These are phyloP conservation scores for Talaromyces rugulosus DNA, from an alignment of 2,329 filamentous ascomycete species.

Conservation along the genomic window DNA sequence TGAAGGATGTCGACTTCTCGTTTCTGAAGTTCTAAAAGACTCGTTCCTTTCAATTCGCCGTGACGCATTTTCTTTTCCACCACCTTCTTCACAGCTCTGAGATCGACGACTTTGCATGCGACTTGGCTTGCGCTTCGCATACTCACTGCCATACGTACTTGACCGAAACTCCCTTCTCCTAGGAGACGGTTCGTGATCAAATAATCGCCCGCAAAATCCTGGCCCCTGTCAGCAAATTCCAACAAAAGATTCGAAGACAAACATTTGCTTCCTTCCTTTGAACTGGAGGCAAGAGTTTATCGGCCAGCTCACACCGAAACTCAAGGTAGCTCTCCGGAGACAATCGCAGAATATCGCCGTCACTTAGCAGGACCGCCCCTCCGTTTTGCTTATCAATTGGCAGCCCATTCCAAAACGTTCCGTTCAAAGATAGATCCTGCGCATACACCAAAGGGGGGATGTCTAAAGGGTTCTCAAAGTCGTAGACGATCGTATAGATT, in stretches of 20 bases:
- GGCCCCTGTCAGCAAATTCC: neutral
- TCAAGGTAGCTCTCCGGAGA: slow-evolving; percentile 19
- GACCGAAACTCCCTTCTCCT: slow-evolving; percentile 40
- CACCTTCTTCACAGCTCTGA: slow-evolving; percentile 19
- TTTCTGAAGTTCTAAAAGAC: slow-evolving; percentile 21
- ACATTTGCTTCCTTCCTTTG: slow-evolving; percentile 35
- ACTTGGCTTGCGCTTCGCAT: slow-evolving; percentile 30
- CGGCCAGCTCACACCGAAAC: slow-evolving; percentile 15
- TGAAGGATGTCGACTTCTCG: slow-evolving; percentile 46
- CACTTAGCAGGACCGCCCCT: slow-evolving; percentile 31
- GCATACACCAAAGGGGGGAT: slow-evolving; percentile 42
- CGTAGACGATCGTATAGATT: slow-evolving; percentile 41
- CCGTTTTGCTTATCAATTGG: slow-evolving; percentile 29
- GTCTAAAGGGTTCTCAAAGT: slow-evolving; percentile 31
- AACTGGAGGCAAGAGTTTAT: slow-evolving; percentile 10
- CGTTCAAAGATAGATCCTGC: slow-evolving; percentile 40
- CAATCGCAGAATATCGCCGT: slow-evolving; percentile 34
- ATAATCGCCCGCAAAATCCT: slow-evolving; percentile 19
- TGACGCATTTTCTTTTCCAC: neutral
- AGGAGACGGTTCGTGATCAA: slow-evolving; percentile 36
- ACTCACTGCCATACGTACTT: slow-evolving; percentile 41
- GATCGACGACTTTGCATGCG: slow-evolving; percentile 44
- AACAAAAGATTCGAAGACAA: neutral
- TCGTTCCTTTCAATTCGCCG: neutral
- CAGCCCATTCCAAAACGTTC: slow-evolving; percentile 36